Evolutionary conservation across 1,284 basidiomycete species (phyloP), one percentile per base, ranked within the genome.

Genomic region (Trichosporon sp.): DNA sequence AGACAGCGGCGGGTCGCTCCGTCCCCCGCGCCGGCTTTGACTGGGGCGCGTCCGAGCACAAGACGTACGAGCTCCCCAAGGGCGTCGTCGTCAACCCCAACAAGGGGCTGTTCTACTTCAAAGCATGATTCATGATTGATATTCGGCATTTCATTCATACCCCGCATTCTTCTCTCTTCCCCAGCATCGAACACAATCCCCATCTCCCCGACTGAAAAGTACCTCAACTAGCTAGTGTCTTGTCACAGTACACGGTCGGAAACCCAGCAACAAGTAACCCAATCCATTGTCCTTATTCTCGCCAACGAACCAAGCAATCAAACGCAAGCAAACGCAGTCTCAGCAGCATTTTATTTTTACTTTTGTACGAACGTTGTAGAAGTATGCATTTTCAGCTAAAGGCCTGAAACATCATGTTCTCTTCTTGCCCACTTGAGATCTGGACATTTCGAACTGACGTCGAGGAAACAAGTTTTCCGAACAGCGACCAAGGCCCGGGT

Each of bases 41-140:
- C 69, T 83, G 81, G 81, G 76, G 74, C 40, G 73, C 75, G 43
- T 51, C 65, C 6, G 32, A 54, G 54, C 76, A 75, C 67, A 78
- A 75, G 76, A 80, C 78, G 69, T 83, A 83, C 74, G 77, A 76
- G 51, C 68, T 83, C 2, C 81, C 81, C 8, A 74, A 76, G 61
- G 78, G 74, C 38, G 71, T 79, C 67, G 80, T 81, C 68, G 71
- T 77, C 56, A 78, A 80, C 70, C 72, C 75, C 51, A 78, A 76
- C 70, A 81, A 81, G 74, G 81, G 81, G 11, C 72, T 83, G 69
- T 83, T 83, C 73, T 83, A 81, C 74, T 83, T 83, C 71, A 76
- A 77, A n/a, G 70, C 72, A n/a, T 75, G 67, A 61, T 37, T 37
- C 8, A 35, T 4, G 11, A 14, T 46, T 4, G 11, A 14, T 35